A percentile compares a stretch with the other conserved stretches of the same genome.
Evolutionary conservation across 257 asterid species (phyloP).

Genomic region (Penstemon eatonii): DNA sequence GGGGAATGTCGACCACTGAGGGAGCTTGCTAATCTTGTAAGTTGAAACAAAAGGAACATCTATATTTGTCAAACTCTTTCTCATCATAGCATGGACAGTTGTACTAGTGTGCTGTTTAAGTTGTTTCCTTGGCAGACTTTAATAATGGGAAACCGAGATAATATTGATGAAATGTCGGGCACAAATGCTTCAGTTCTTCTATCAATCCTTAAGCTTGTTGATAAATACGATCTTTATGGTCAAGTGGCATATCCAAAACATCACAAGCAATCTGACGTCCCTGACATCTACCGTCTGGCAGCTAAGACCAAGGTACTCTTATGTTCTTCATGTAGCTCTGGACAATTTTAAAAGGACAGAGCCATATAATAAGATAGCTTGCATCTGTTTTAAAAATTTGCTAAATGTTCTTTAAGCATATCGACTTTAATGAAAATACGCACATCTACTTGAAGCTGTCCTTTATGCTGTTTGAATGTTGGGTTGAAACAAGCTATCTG

Average conservation of each 20-base stretch:
- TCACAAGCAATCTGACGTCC: conserved; percentile 95
- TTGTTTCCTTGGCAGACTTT: conserved; percentile 58
- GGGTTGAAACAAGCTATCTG: not conserved
- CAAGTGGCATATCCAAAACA: conserved; percentile 99
- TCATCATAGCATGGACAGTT: conserved; percentile 16
- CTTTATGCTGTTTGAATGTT: no score
- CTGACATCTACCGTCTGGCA: conserved; percentile 95
- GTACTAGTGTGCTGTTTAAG: conserved; percentile 29
- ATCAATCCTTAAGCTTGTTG: conserved; percentile 90
- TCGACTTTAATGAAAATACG: not conserved
- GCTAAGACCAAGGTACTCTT: conserved; percentile 87
- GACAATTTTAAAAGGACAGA: conserved; percentile 4
- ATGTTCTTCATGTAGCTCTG: conserved; percentile 8
- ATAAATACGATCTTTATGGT: conserved; percentile 96
- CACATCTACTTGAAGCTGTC: not conserved
- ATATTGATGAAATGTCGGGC: conserved; percentile 95
- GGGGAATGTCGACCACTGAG: conserved; percentile 97
- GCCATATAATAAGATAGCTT: not conserved
- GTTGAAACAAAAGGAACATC: conserved; percentile 25
- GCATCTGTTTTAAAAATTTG: no score
- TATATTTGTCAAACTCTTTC: conserved; percentile 18
- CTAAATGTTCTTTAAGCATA: not conserved
- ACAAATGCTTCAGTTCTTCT: conserved; percentile 86
- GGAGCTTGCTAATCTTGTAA: conserved; percentile 98
- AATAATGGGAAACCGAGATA: conserved; percentile 97